Percentiles rank a stretch among this genome's conserved stretches.
These are phyloP conservation scores for Scheffersomyces segobiensis DNA, from an alignment of 1,139 yeast genomes.

Conservation along the genomic window DNA sequence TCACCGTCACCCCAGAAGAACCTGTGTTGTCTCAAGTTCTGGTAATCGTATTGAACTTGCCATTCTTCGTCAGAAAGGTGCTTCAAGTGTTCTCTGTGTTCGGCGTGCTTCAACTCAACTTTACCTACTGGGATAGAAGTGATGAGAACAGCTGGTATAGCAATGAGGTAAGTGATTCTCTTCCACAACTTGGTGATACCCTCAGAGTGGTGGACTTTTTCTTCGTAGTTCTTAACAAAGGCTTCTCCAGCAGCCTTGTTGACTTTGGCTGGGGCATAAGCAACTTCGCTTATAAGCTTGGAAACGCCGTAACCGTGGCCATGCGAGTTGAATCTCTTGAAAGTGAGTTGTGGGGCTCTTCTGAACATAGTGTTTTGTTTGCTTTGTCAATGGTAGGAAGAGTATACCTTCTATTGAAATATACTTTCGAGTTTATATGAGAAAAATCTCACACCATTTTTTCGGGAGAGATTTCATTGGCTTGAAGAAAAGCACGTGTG, in stretches of 20 bases:
- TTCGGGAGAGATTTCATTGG: background rate
- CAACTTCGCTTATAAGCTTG: constrained; percentile 41
- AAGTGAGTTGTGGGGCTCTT: constrained; percentile 38
- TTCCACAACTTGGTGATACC: constrained; percentile 81
- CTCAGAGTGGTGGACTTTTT: constrained; percentile 75
- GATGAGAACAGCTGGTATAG: constrained; percentile 75
- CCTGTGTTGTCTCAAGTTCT: constrained; percentile 81
- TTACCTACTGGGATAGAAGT: constrained; percentile 79
- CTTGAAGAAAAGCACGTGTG: background rate
- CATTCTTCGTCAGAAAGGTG: constrained; percentile 85
- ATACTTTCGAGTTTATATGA: background rate
- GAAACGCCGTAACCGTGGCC: constrained; percentile 38
- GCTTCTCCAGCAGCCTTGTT: constrained; percentile 46
- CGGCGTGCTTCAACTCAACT: constrained; percentile 83
- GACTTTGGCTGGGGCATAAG: constrained; percentile 35
- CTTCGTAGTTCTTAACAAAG: constrained; percentile 46
- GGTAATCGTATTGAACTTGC: constrained; percentile 89
- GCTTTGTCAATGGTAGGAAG: background rate
- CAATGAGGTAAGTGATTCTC: constrained; percentile 76
- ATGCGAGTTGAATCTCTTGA: constrained; percentile 45
- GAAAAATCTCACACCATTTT: constrained; percentile 1
- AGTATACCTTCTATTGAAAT: background rate
- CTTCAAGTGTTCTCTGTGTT: constrained; percentile 80
- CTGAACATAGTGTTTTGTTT: constrained; percentile 30
- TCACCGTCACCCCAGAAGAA: constrained; percentile 99